A percentile compares a stretch with the other conserved stretches of the same genome.
Evolutionary conservation across 2,329 filamentous ascomycete genomes (phyloP).

Genomic region (Fusarium nodosum): DNA sequence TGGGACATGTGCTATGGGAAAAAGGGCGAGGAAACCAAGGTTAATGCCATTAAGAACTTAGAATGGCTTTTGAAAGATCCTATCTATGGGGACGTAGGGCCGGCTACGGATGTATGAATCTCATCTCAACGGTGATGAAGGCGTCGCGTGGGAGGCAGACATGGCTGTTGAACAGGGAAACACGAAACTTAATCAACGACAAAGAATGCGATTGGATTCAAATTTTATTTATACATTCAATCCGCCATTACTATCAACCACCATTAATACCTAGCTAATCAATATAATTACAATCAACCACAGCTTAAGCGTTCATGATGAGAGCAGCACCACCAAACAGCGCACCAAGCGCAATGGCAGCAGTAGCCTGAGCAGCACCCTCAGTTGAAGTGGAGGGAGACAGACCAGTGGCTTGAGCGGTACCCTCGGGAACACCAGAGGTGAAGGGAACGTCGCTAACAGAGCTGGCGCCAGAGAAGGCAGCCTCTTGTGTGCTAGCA

Average conservation of each 20-base stretch:
- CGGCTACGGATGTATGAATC: constrained; percentile 7
- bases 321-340: constrained; percentile 46
- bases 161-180: not conserved
- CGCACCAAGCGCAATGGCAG: constrained; percentile 46
- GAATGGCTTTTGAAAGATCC: constrained; percentile 40
- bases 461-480: constrained; percentile 66
- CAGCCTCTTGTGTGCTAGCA: constrained; percentile 59
- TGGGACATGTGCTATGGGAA: constrained; percentile 83
- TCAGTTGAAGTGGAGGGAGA: constrained; percentile 34
- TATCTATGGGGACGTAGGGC: constrained; percentile 36
- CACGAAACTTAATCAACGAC: not conserved
- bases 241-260: constrained; percentile 8
- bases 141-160: not conserved
- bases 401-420: constrained; percentile 35
- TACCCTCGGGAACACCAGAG: constrained; percentile 57
- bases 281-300: not conserved
- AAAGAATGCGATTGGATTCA: not conserved
- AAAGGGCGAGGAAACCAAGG: constrained; percentile 56
- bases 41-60: constrained; percentile 20
- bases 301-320: constrained; percentile 36
- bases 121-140: not conserved
- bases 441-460: constrained; percentile 67
- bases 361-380: constrained; percentile 43
- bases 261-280: constrained; percentile 10
- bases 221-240: constrained; percentile 11